Conservation (phyloP, 2,329 filamentous ascomycete genomes). For the Colletotrichum lupini region DNA sequence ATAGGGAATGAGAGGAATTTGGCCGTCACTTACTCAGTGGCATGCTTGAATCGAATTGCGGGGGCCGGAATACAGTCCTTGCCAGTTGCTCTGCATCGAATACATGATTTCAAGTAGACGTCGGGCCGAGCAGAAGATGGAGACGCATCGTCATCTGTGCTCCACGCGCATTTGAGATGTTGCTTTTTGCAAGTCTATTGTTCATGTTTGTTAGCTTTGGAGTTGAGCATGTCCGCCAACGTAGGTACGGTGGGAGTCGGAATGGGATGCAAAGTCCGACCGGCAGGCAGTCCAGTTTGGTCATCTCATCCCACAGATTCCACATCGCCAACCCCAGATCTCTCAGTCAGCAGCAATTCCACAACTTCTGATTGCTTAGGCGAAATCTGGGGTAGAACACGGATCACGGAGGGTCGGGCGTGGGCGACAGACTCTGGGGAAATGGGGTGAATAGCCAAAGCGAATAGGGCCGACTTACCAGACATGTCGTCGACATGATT, state of each 20-base stretch:
- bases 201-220: neutral
- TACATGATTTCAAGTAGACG: constrained; percentile 1
- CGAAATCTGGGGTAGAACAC: constrained; percentile 10
- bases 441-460: neutral
- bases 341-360: neutral
- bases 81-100: constrained; percentile 25
- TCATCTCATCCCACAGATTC: neutral
- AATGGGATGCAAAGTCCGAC: neutral
- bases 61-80: constrained; percentile 17
- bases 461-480: constrained; percentile 2
- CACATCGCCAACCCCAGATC: constrained; percentile 5
- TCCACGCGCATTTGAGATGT: constrained; percentile 27
- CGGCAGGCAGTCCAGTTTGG: neutral
- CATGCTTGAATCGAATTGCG: constrained; percentile 17
- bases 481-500: constrained; percentile 32
- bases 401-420: neutral
- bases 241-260: neutral
- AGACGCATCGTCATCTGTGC: constrained; percentile 15
- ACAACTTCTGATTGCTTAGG: neutral
- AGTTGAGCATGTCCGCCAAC: neutral
- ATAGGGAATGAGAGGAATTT: neutral
- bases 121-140: constrained; percentile 17
- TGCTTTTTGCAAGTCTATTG: constrained; percentile 18
- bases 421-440: constrained; percentile 9
- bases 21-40: constrained; percentile 7